phyloP scores from a whole-genome alignment of 2,329 filamentous ascomycete genomes.

The Aspergillus sp. region DNA sequence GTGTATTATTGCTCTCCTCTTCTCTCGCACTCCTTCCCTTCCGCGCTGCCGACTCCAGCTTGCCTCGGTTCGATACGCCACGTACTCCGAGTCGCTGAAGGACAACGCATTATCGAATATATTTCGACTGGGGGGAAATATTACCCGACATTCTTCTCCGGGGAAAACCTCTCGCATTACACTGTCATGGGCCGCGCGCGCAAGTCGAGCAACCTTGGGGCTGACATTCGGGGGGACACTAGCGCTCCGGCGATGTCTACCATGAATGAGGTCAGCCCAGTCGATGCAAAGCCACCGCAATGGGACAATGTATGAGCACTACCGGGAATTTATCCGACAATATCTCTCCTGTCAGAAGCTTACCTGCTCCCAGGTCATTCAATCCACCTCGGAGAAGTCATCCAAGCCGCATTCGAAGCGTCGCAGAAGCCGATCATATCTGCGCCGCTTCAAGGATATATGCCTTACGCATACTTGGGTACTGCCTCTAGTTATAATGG shows the following conservation, averaged over 20 bases:
- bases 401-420: slow-evolving; percentile 43
- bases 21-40: not conserved
- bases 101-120: not conserved
- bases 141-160: not conserved
- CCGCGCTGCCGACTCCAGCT: not conserved
- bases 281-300: slow-evolving; percentile 28
- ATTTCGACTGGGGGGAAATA: not conserved
- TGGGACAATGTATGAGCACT: slow-evolving; percentile 30
- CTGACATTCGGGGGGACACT: slow-evolving; percentile 49
- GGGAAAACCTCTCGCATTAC: not conserved
- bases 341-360: slow-evolving; percentile 6
- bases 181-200: slow-evolving; percentile 41
- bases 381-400: slow-evolving; percentile 28
- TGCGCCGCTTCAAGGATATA: slow-evolving; percentile 44
- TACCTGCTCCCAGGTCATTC: slow-evolving; percentile 20
- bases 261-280: slow-evolving; percentile 39
- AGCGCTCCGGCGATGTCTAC: slow-evolving; percentile 48
- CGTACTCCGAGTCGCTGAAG: not conserved
- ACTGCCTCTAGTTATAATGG: slow-evolving; percentile 67
- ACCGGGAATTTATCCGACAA: not conserved
- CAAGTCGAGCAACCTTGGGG: slow-evolving; percentile 46
- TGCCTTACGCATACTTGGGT: slow-evolving; percentile 60
- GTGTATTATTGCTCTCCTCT: not conserved
- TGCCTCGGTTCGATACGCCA: not conserved
- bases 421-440: slow-evolving; percentile 42